Evolutionary conservation across 2,329 filamentous ascomycete species (phyloP).

Genomic region (Dactylellina cionopaga): DNA sequence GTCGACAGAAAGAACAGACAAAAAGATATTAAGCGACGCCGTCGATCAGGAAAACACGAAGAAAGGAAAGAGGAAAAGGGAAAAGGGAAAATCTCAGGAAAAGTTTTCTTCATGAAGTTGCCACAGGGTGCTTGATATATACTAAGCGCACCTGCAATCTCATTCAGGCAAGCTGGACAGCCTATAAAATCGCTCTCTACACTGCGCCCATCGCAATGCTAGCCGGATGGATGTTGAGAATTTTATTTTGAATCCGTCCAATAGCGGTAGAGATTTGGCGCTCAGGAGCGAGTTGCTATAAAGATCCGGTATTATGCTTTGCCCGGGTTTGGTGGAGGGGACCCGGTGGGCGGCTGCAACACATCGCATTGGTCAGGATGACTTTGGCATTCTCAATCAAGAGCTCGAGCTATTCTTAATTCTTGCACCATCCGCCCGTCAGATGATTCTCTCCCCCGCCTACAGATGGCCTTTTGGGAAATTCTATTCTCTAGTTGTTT

Average conservation of each 20-base stretch:
- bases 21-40: conserved; percentile 50
- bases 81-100: conserved; percentile 15
- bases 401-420: conserved; percentile 17
- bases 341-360: conserved; percentile 49
- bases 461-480: neutral
- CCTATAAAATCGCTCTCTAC: conserved; percentile 38
- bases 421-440: neutral
- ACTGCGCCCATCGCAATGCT: conserved; percentile 23
- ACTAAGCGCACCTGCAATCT: conserved; percentile 42
- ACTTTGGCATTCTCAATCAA: neutral
- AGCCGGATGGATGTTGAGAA: conserved; percentile 49
- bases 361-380: conserved; percentile 39
- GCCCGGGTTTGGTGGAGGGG: conserved; percentile 44
- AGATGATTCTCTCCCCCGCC: conserved; percentile 11
- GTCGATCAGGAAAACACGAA: conserved; percentile 40
- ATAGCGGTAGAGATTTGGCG: conserved; percentile 48
- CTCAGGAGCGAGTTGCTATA: conserved; percentile 34
- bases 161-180: conserved; percentile 27
- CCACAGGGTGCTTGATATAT: conserved; percentile 48
- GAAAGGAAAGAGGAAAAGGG: conserved; percentile 10
- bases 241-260: conserved; percentile 50
- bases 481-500: neutral
- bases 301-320: conserved; percentile 39
- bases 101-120: conserved; percentile 30
- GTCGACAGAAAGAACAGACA: conserved; percentile 36